These are phyloP conservation scores for Phoma sp. DNA, from an alignment of 2,329 filamentous ascomycete species.

Conservation along the genomic window DNA sequence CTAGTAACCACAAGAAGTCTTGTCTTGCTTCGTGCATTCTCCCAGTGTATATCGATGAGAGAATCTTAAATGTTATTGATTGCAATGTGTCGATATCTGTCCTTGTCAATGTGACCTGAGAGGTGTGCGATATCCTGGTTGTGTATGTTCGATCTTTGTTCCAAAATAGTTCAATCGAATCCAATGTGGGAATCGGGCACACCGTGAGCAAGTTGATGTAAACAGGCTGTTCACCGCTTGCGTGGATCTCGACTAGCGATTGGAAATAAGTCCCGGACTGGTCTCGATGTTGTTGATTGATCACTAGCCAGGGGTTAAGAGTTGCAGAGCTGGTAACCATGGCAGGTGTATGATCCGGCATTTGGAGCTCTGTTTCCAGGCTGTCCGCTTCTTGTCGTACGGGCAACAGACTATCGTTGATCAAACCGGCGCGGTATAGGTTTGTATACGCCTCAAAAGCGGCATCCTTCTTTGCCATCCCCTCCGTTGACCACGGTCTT, in stretches of 20 bases:
- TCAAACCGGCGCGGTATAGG: conserved; percentile 71
- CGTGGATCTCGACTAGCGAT: conserved; percentile 24
- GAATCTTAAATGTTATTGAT: conserved; percentile 34
- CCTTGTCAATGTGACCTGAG: conserved; percentile 12
- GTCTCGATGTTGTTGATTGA: conserved; percentile 22
- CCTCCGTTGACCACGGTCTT: conserved; percentile 71
- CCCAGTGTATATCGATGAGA: conserved; percentile 27
- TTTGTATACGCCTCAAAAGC: conserved; percentile 79
- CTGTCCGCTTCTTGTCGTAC: conserved; percentile 40
- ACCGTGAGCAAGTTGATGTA: conserved; percentile 34
- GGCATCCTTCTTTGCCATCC: conserved; percentile 77
- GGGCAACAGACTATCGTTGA: conserved; percentile 82
- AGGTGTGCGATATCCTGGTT: conserved; percentile 23
- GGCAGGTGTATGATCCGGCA: conserved; percentile 33
- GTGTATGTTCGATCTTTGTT: conserved; percentile 33
- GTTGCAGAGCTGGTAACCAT: conserved; percentile 31
- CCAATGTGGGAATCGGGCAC: conserved; percentile 24
- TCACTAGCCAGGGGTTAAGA: conserved; percentile 39
- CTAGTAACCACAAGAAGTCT: conserved; percentile 42
- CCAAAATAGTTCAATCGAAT: conserved; percentile 38
- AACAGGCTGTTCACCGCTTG: conserved; percentile 19
- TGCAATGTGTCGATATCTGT: conserved; percentile 28
- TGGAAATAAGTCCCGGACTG: conserved; percentile 26
- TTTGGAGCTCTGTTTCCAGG: conserved; percentile 28
- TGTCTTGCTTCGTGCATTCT: conserved; percentile 28